Percentiles rank a stretch among this genome's conserved stretches.
phyloP scores from a whole-genome alignment of 192 early-diverging fungal genomes.

The Glomus cerebriforme region DNA sequence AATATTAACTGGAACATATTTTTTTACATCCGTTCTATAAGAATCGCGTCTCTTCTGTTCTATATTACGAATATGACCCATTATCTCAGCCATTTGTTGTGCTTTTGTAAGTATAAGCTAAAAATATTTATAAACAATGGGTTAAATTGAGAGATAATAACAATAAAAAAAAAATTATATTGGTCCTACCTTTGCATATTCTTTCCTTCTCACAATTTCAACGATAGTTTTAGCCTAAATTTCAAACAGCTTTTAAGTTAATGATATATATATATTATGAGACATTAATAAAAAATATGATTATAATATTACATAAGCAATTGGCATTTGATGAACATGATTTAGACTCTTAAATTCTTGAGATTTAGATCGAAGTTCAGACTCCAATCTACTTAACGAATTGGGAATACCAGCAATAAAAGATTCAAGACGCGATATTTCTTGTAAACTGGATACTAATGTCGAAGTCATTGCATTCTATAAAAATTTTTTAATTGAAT shows the following conservation, averaged over 20 bases:
- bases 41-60: slow-evolving; percentile 45
- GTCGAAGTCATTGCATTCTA: slow-evolving; percentile 38
- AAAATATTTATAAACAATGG: neutral
- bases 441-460: slow-evolving; percentile 42
- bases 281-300: neutral
- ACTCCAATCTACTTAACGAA: slow-evolving; percentile 35
- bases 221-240: slow-evolving; percentile 44
- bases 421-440: slow-evolving; percentile 46
- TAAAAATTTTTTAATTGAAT: neutral
- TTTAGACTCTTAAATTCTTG: slow-evolving; percentile 42
- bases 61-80: slow-evolving; percentile 42
- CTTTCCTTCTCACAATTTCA: slow-evolving; percentile 55
- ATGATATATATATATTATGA: neutral
- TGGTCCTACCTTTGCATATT: slow-evolving; percentile 45
- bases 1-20: slow-evolving; percentile 42
- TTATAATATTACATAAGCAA: slow-evolving; percentile 48
- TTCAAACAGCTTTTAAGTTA: neutral
- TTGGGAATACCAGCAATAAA: slow-evolving; percentile 46
- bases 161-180: neutral
- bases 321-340: slow-evolving; percentile 45
- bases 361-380: slow-evolving; percentile 36
- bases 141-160: neutral
- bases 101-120: slow-evolving; percentile 43
- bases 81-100: slow-evolving; percentile 44
- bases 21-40: slow-evolving; percentile 44